A percentile compares a stretch with the other conserved stretches of the same genome.
Conservation (phyloP, 192 early-diverging fungal species). For the Coemansia sp. region DNA sequence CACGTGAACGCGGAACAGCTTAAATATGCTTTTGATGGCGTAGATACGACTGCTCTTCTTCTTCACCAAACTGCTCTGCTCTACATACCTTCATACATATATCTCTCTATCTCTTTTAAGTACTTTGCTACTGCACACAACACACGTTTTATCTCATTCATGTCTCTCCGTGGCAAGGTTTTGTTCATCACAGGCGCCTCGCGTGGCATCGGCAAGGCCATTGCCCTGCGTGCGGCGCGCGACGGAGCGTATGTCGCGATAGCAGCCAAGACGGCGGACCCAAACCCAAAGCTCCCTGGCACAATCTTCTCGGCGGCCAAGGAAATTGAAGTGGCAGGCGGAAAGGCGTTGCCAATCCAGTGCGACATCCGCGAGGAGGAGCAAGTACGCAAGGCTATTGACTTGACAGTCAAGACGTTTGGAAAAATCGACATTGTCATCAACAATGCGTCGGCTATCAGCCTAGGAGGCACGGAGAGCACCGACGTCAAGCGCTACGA, state of each 20-base stretch:
- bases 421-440: constrained; percentile 82
- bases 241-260: constrained; percentile 73
- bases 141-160: neutral
- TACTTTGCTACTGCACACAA: neutral
- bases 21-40: neutral
- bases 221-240: constrained; percentile 66
- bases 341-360: constrained; percentile 72
- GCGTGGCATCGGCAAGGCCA: constrained; percentile 80
- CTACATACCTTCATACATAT: neutral
- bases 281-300: constrained; percentile 75
- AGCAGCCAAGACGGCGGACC: constrained; percentile 73
- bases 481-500: constrained; percentile 68
- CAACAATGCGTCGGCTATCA: constrained; percentile 81
- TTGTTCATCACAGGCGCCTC: constrained; percentile 65
- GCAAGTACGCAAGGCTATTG: constrained; percentile 68
- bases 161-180: constrained; percentile 58
- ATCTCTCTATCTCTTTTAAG: neutral
- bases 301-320: constrained; percentile 80
- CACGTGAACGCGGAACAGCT: neutral
- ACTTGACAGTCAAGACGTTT: constrained; percentile 66
- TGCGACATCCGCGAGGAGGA: constrained; percentile 86
- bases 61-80: neutral
- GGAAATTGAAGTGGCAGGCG: constrained; percentile 72
- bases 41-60: neutral
- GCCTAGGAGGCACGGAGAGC: constrained; percentile 61